Conservation (phyloP, 176 grass and related monocot species). For the Hordeum marinum region DNA sequence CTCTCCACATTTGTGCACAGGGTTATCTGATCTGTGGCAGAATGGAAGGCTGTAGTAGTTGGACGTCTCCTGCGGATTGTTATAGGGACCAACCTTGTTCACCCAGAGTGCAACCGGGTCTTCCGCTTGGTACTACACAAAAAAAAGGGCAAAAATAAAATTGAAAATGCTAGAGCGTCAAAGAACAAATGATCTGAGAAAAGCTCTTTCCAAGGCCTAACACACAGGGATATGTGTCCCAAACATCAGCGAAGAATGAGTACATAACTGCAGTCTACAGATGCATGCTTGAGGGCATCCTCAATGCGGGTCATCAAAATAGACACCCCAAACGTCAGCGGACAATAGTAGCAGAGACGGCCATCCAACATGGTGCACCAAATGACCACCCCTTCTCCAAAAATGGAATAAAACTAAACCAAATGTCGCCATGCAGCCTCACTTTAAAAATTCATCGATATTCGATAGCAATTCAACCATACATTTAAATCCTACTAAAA, state of each 20-base stretch:
- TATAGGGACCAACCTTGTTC: conserved; percentile 95
- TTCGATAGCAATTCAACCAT: too few species aligned
- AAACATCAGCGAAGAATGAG: too few species aligned
- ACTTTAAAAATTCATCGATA: too few species aligned
- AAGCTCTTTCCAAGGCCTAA: background rate
- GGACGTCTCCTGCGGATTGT: conserved; percentile 94
- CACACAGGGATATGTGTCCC: background rate
- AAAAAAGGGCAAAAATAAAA: background rate
- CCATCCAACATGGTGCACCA: too few species aligned
- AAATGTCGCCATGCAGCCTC: too few species aligned
- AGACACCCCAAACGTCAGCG: too few species aligned
- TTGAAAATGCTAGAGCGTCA: background rate
- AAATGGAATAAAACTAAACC: too few species aligned
- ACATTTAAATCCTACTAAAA: too few species aligned
- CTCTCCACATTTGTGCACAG: conserved; percentile 79
- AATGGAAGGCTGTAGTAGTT: conserved; percentile 96
- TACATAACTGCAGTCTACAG: background rate
- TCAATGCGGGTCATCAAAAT: too few species aligned
- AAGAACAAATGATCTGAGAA: background rate
- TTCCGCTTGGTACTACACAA: conserved; percentile 59
- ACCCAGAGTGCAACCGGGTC: conserved; percentile 84
- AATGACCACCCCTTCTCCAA: too few species aligned
- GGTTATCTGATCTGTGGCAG: conserved; percentile 74
- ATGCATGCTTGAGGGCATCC: background rate
- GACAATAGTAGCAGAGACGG: too few species aligned